Base-by-base conservation (phyloP, 1,284 basidiomycete species). In the Vanrija sp. region DNA sequence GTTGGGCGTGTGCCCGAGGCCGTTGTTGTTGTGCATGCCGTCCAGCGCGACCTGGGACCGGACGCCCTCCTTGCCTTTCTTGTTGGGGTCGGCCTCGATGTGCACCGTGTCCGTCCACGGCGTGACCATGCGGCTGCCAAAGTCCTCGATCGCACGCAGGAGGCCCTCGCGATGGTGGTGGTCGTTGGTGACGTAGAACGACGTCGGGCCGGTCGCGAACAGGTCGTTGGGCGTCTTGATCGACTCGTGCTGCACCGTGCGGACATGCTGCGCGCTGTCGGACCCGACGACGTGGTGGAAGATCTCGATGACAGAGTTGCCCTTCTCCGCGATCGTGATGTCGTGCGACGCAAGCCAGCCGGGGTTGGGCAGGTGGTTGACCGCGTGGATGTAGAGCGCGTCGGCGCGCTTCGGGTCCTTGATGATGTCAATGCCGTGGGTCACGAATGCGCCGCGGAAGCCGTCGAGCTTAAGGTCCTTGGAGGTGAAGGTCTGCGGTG, bases 371-470 rank as follows among this genome's bases (percentile, higher is more conserved):
- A 38, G 38, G 53, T 71, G 69, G 56, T 71, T 71, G 28, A 71
- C 58, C 2, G 69, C 69, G 43, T 68, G 65, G 38, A 71, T 65
- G 63, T 66, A 71, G 40, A 68, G 38, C 1, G 54, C 49, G 3
- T 48, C 18, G 0, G 57, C 43, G 44, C 60, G 34, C 8, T 40
- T 5, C 5, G 64, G 63, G 57, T 66, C 64, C 43, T 43, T 29
- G 48, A 62, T 44, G 40, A 69, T 61, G 54, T 69, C 69, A 46
- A 72, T 64, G n/a, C 69, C 69, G 50, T 72, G 69, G 2, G 66
- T 66, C 19, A 56, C 39, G 51, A 69, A 68, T 3, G 64, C 56
- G 15, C 47, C 56, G n/a, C 29, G 19, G 49, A 66, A 65, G 16
- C 56, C 57, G 6, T 46, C 44, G 9, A 69, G 52, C 38, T 46